Percentiles rank a stretch among this genome's conserved stretches.
These are phyloP conservation scores for Galerina marginata DNA, from an alignment of 768 basidiomycete genomes.

Conservation along the genomic window DNA sequence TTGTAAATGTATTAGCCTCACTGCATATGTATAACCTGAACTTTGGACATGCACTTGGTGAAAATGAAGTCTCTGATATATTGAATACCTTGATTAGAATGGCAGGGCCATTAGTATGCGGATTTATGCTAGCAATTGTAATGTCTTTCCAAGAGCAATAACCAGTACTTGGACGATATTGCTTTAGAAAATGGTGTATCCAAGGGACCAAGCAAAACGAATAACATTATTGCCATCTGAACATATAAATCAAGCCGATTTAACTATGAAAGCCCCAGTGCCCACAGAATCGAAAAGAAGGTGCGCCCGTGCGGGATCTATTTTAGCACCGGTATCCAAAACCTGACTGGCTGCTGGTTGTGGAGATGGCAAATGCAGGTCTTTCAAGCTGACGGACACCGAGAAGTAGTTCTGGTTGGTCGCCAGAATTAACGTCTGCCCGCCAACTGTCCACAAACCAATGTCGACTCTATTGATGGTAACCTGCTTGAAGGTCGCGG, in stretches of 20 bases:
- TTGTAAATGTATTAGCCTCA: too few species aligned
- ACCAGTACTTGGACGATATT: too few species aligned
- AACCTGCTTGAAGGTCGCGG: slow-evolving; percentile 44
- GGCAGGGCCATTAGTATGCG: too few species aligned
- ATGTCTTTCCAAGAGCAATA: too few species aligned
- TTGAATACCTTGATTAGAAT: too few species aligned
- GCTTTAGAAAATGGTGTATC: too few species aligned
- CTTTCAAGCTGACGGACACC: slow-evolving; percentile 35
- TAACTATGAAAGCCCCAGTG: slow-evolving; percentile 45
- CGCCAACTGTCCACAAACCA: slow-evolving; percentile 53
- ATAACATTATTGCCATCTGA: too few species aligned
- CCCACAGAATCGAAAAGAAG: slow-evolving; percentile 45
- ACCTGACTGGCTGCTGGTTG: slow-evolving; percentile 31
- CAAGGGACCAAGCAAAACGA: too few species aligned
- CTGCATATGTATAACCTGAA: too few species aligned
- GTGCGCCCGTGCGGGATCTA: slow-evolving; percentile 28
- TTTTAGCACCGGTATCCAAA: slow-evolving; percentile 39
- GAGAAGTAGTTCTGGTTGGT: slow-evolving; percentile 54
- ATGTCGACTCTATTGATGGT: slow-evolving; percentile 49
- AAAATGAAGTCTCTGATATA: too few species aligned
- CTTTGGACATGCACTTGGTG: too few species aligned
- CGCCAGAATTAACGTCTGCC: slow-evolving; percentile 51
- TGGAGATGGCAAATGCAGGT: slow-evolving; percentile 31
- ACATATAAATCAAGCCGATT: neutral
- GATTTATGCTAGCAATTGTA: too few species aligned